Evolutionary conservation across 768 basidiomycete species (phyloP).

Genomic region (Lactarius indigo): DNA sequence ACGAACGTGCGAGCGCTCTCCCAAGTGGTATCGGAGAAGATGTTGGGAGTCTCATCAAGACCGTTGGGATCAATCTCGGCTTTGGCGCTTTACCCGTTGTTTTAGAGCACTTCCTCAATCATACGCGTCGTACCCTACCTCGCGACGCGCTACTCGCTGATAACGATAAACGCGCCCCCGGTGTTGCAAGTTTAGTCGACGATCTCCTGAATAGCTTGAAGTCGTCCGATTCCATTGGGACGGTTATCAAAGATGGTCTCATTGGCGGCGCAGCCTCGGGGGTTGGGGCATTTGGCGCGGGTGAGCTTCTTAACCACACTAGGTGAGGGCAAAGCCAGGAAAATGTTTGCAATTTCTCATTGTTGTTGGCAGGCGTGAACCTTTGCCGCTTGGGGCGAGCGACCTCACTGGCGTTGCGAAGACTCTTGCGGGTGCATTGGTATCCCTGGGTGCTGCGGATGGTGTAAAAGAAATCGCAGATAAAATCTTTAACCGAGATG

Average conservation of each 20-base stretch:
- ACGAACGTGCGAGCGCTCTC: background rate
- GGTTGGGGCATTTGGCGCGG: background rate
- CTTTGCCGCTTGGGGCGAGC: background rate
- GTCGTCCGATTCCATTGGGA: background rate
- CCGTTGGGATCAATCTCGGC: background rate
- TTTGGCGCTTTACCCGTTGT: background rate
- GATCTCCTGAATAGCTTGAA: too few relatives aligned
- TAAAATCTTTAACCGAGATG: too few relatives aligned
- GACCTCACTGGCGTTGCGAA: too few relatives aligned
- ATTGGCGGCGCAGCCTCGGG: background rate
- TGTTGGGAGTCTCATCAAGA: background rate
- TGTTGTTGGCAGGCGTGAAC: background rate
- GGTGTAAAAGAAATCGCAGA: too few relatives aligned
- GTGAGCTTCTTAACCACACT: background rate
- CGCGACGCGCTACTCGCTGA: background rate
- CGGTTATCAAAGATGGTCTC: background rate
- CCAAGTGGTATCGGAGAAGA: background rate
- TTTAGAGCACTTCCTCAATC: background rate
- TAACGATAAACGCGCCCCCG: background rate
- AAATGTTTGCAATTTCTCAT: background rate
- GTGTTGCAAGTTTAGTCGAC: background rate
- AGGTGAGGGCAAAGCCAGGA: background rate
- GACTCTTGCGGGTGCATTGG: too few relatives aligned
- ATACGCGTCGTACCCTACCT: background rate
- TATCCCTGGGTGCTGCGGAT: too few relatives aligned